Evolutionary conservation across 2,329 filamentous ascomycete species (phyloP).

Genomic region (Colletotrichum magnum): DNA sequence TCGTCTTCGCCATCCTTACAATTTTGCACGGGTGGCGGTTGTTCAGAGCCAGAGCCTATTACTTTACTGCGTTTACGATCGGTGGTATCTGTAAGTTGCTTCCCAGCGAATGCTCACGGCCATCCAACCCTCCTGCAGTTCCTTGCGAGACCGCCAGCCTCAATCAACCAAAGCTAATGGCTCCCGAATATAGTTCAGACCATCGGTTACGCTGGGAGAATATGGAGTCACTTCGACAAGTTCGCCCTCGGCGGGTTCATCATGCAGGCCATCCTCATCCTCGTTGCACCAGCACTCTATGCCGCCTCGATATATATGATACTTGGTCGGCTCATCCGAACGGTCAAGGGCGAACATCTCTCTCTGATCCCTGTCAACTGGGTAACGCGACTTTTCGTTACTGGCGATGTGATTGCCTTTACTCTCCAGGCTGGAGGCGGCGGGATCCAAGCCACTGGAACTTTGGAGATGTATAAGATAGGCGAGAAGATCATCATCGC

Average conservation of each 20-base stretch:
- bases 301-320: constrained; percentile 44
- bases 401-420: constrained; percentile 61
- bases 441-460: constrained; percentile 46
- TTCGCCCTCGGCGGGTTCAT: constrained; percentile 41
- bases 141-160: not conserved
- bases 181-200: constrained; percentile 34
- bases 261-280: constrained; percentile 45
- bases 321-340: constrained; percentile 50
- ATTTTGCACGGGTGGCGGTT: constrained; percentile 32
- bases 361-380: constrained; percentile 46
- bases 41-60: constrained; percentile 27
- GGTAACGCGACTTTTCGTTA: constrained; percentile 63
- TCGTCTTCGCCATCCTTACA: constrained; percentile 33
- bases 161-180: not conserved
- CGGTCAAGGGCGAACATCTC: constrained; percentile 43
- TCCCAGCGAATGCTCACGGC: not conserved
- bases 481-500: constrained; percentile 64
- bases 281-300: constrained; percentile 42
- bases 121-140: not conserved
- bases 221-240: constrained; percentile 39
- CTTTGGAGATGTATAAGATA: constrained; percentile 32
- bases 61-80: constrained; percentile 39
- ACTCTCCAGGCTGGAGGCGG: constrained; percentile 57
- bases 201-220: constrained; percentile 45
- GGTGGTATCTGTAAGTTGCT: constrained; percentile 39